Evolutionary conservation across 78 protist genomes (phyloP).

Genomic region (Tieghemostelium lacteum): DNA sequence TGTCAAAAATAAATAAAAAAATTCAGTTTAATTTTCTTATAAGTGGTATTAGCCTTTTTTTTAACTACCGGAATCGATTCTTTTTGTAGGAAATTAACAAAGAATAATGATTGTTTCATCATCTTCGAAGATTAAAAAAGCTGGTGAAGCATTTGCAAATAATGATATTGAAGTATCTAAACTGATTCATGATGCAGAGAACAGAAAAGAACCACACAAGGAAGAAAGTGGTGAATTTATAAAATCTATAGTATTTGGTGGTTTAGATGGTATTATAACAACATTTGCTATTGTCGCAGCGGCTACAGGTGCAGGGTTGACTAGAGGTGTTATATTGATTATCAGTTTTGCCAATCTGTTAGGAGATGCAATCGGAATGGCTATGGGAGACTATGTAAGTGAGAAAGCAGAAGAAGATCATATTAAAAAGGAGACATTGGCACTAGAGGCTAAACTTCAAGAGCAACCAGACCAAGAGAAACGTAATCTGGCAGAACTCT

Average conservation of each 20-base stretch:
- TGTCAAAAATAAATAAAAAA: too few species aligned
- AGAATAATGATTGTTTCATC: too few species aligned
- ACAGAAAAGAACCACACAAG: constrained; percentile 75
- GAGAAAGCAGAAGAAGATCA: constrained; percentile 83
- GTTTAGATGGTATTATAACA: constrained; percentile 92
- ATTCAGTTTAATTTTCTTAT: too few species aligned
- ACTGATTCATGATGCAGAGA: constrained; percentile 39
- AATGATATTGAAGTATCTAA: constrained; percentile 44
- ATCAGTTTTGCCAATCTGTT: constrained; percentile 90
- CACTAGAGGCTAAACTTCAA: constrained; percentile 80
- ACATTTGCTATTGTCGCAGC: constrained; percentile 91
- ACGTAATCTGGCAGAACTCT: constrained; percentile 78
- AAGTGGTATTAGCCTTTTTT: too few species aligned
- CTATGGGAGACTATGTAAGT: constrained; percentile 89
- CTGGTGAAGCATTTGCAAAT: constrained; percentile 39
- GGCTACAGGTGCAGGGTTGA: constrained; percentile 85
- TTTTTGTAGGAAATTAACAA: too few species aligned
- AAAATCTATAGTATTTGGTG: constrained; percentile 86
- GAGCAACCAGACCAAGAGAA: constrained; percentile 77
- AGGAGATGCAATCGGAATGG: constrained; percentile 93
- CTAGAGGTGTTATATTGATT: constrained; percentile 78
- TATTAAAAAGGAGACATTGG: constrained; percentile 53
- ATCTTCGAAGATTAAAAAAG: constrained; percentile 23
- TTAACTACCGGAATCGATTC: too few species aligned
- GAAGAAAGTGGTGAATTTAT: constrained; percentile 82